A percentile compares a stretch with the other conserved stretches of the same genome.
These are phyloP conservation scores for Marasmius sp. DNA, from an alignment of 1,284 basidiomycete species.

Conservation along the genomic window DNA sequence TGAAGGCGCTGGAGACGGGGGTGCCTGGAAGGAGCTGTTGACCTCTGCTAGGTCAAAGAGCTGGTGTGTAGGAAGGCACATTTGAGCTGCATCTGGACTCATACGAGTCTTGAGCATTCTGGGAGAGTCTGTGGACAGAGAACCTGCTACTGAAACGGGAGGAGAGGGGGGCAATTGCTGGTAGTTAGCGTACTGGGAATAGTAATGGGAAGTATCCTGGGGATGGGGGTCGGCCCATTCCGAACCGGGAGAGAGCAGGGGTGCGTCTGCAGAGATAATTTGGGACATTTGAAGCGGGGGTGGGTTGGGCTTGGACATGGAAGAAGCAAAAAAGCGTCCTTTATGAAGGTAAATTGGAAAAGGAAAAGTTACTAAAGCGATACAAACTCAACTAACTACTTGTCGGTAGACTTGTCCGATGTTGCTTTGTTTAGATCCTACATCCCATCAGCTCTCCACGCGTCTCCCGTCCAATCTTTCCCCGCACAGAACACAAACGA, in stretches of 20 bases:
- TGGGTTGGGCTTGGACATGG: constrained; percentile 18
- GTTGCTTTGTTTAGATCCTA: no score
- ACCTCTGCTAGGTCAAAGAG: constrained; percentile 61
- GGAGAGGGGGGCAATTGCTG: constrained; percentile 54
- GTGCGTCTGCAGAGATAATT: constrained; percentile 54
- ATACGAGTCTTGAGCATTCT: constrained; percentile 51
- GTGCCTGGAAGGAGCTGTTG: constrained; percentile 25
- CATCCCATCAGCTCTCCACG: no score
- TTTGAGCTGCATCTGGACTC: constrained; percentile 43
- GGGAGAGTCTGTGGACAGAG: constrained; percentile 45
- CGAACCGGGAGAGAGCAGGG: constrained; percentile 49
- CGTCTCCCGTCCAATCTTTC: no score
- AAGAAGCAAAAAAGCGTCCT: constrained; percentile 26
- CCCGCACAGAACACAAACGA: no score
- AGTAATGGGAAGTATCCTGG: constrained; percentile 21
- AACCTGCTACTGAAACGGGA: constrained; percentile 43
- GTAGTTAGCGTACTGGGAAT: constrained; percentile 43
- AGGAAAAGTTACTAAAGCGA: constrained; percentile 1
- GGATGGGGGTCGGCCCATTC: constrained; percentile 41
- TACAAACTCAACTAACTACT: no score
- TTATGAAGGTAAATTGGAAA: constrained; percentile 6
- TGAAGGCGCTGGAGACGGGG: constrained; percentile 38
- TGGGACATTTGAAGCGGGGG: constrained; percentile 52
- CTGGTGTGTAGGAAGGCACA: constrained; percentile 68
- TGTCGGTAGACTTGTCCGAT: no score